phyloP scores from a whole-genome alignment of 2,329 filamentous ascomycete species.

The Fonsecaea pedrosoi region DNA sequence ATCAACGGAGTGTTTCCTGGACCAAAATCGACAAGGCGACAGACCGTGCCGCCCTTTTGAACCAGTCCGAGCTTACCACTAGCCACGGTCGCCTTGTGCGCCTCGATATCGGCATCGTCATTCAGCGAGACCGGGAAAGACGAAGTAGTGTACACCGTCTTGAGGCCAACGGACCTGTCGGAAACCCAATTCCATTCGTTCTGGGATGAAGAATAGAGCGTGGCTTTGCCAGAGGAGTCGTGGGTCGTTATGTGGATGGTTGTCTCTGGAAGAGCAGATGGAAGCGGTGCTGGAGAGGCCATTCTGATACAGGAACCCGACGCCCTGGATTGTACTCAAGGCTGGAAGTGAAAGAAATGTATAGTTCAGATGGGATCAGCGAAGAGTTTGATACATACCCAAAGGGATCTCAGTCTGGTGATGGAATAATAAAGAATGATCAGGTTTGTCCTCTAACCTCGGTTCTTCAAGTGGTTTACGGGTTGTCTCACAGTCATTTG shows the following conservation, averaged over 20 bases:
- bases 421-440: background rate
- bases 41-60: slow-evolving; percentile 22
- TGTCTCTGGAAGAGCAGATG: slow-evolving; percentile 17
- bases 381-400: background rate
- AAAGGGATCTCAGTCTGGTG: background rate
- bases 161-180: slow-evolving; percentile 22
- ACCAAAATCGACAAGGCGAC: slow-evolving; percentile 52
- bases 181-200: slow-evolving; percentile 21
- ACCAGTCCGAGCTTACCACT: slow-evolving; percentile 23
- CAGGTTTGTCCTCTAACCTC: background rate
- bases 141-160: slow-evolving; percentile 18
- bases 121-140: slow-evolving; percentile 25
- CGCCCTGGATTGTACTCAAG: background rate
- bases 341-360: background rate
- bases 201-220: slow-evolving; percentile 13
- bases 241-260: slow-evolving; percentile 27
- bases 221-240: slow-evolving; percentile 19
- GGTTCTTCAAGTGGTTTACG: background rate
- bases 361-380: background rate
- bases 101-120: slow-evolving; percentile 23
- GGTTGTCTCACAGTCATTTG: background rate
- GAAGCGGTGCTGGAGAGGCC: slow-evolving; percentile 11
- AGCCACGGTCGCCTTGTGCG: slow-evolving; percentile 21
- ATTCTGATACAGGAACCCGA: background rate
- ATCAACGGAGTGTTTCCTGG: slow-evolving; percentile 52